Evolutionary conservation across 495 filamentous ascomycete species (phyloP).

Genomic region (Astrothelium subdiscretum): DNA sequence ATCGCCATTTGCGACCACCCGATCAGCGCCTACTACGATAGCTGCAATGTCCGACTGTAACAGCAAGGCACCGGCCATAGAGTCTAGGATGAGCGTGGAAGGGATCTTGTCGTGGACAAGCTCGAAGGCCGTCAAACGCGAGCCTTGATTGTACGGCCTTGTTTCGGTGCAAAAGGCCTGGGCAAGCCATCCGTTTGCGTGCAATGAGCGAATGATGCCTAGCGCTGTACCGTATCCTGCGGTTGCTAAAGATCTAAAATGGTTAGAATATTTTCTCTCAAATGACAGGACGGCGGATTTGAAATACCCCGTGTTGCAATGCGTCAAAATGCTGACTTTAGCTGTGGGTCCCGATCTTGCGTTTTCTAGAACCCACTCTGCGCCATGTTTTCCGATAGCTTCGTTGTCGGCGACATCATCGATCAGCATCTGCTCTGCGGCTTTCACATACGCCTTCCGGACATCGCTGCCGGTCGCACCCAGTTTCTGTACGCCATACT

Average conservation of each 20-base stretch:
- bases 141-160: conserved; percentile 94
- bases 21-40: conserved; percentile 87
- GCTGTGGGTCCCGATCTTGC: conserved; percentile 25
- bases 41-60: conserved; percentile 54
- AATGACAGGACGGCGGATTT: not conserved
- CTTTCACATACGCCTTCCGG: conserved; percentile 53
- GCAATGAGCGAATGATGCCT: conserved; percentile 81
- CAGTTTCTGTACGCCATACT: conserved; percentile 26
- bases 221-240: conserved; percentile 93
- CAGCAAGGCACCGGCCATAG: conserved; percentile 84
- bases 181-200: conserved; percentile 48
- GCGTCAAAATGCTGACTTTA: conserved; percentile 67
- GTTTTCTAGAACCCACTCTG: conserved; percentile 62
- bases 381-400: conserved; percentile 70
- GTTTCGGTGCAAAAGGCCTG: conserved; percentile 96
- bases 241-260: conserved; percentile 70
- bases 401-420: conserved; percentile 80
- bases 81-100: conserved; percentile 89
- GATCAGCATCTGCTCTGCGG: conserved; percentile 77
- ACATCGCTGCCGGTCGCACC: conserved; percentile 38
- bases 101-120: conserved; percentile 87
- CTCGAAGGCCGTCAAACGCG: conserved; percentile 89
- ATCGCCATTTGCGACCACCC: conserved; percentile 92
- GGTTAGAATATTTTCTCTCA: conserved; percentile 12
- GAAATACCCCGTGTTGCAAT: conserved; percentile 88